phyloP scores from a whole-genome alignment of 192 early-diverging fungal genomes.

The Podila epigama region DNA sequence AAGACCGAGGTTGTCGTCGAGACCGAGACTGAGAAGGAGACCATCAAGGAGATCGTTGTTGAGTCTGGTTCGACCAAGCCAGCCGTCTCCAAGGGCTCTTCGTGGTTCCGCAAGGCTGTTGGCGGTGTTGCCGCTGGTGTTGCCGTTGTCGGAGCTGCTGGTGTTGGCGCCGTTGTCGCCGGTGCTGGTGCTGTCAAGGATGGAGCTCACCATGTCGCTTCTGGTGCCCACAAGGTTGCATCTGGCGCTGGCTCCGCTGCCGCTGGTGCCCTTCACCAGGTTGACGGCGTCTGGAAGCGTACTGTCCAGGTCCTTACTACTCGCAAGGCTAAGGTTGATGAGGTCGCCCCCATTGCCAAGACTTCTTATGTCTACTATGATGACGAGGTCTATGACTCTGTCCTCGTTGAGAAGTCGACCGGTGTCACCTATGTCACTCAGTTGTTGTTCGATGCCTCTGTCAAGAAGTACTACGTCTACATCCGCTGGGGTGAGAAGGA shows the following conservation, averaged over 20 bases:
- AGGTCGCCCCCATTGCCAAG: constrained; percentile 20
- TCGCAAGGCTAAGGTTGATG: constrained; percentile 27
- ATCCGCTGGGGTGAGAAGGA: too few species aligned
- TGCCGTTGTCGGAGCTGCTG: neutral
- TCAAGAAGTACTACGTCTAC: too few species aligned
- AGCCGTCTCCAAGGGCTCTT: constrained; percentile 22
- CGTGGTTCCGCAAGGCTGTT: constrained; percentile 20
- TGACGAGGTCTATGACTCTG: constrained; percentile 7
- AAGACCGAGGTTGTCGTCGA: neutral
- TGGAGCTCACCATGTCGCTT: too few species aligned
- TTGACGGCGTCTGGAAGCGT: constrained; percentile 29
- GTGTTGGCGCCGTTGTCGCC: neutral
- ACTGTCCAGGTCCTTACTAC: constrained; percentile 28
- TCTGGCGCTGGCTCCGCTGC: neutral
- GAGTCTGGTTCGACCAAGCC: constrained; percentile 25
- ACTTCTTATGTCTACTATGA: constrained; percentile 11
- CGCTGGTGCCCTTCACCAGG: constrained; percentile 6
- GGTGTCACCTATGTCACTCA: constrained; percentile 7
- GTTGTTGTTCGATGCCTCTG: too few species aligned
- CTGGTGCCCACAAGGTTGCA: neutral
- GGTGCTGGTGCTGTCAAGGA: neutral
- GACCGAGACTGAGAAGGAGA: constrained; percentile 4
- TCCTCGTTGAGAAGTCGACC: constrained; percentile 1
- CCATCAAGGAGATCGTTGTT: constrained; percentile 11
- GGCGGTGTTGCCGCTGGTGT: constrained; percentile 4